Percentiles rank a stretch among this genome's conserved stretches.
These are phyloP conservation scores for Linnemannia exigua DNA, from an alignment of 192 early-diverging fungal species.

Conservation along the genomic window DNA sequence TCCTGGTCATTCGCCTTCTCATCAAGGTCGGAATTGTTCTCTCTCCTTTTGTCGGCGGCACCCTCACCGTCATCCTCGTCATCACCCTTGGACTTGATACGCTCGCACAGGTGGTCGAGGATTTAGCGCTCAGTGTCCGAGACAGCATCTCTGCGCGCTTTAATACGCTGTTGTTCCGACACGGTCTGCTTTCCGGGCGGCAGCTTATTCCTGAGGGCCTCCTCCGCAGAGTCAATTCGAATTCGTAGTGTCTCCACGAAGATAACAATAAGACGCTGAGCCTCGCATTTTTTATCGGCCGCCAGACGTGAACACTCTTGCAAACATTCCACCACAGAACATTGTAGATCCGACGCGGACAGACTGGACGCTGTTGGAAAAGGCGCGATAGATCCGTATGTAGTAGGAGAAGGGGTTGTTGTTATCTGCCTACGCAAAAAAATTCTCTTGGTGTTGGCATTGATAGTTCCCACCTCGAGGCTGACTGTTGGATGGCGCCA, in stretches of 20 bases:
- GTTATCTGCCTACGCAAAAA: too few species aligned
- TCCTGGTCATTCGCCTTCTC: not conserved
- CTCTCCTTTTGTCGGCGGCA: not conserved
- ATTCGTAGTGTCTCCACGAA: not conserved
- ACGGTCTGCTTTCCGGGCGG: too few species aligned
- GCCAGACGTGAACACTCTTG: not conserved
- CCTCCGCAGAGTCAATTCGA: not conserved
- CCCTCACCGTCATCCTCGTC: not conserved
- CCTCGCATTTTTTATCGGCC: not conserved
- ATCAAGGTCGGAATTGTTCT: not conserved
- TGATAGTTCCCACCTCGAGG: too few species aligned
- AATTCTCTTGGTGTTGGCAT: too few species aligned
- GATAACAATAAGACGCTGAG: constrained; percentile 4
- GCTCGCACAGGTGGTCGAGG: not conserved
- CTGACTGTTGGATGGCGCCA: too few species aligned
- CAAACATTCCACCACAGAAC: constrained; percentile 2
- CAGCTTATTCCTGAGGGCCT: too few species aligned
- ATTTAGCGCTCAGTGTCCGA: constrained; percentile 6
- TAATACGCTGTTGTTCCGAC: not conserved
- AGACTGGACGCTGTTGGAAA: not conserved
- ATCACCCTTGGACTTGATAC: not conserved
- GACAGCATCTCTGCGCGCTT: not conserved
- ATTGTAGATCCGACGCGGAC: not conserved
- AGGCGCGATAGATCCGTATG: not conserved
- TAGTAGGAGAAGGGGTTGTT: not conserved